Evolutionary conservation across 2,329 filamentous ascomycete species (phyloP), one percentile per base, ranked within the genome.

Genomic region (Fusarium beomiforme): DNA sequence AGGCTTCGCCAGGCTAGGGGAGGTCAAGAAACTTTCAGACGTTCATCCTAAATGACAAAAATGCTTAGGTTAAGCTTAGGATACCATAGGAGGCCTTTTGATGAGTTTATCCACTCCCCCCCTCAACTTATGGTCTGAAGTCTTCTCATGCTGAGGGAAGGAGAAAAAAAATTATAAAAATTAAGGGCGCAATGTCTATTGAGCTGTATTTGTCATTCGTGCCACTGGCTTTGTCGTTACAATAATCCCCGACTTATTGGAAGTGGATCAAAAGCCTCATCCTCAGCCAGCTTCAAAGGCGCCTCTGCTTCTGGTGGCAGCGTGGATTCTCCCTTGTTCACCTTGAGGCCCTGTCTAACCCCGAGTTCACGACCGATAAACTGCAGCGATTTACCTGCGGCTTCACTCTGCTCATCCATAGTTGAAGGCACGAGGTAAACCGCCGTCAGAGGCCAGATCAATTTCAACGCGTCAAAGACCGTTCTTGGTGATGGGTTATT

Each of bases 391-490:
- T 44, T 44, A 29, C 71, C 66, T 13, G 82, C 82, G 16, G 68
- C 61, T 4, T 61, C 59, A 26, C 74, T 75, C 44, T 82, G 76
- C 33, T 77, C 75, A 2, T 71, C 59, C 33, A 76, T 73, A n/a
- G 77, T 76, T 7, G 78, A 70, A 6, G 75, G 64, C 10, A 78
- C 67, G 16, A 78, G 59, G 36, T 77, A 79, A 23, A 83, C 70
- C 3, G 76, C 61, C 10, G 77, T 78, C 23, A 83, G 75, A 12
- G 82, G 82, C 79, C 81, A 83, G 19, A 83, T 74, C 31, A 83
- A 63, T 72, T 78, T 79, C 41, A 83, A 59, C 3, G 80, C 80
- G 31, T 82, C 79, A 57, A 82, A 82, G 41, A 82, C 67, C 14
- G 76, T 73, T 42, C 71, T 75, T 24, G 81, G 81, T 13, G 79